Evolutionary conservation across 2,329 filamentous ascomycete species (phyloP).

Genomic region (Arthrobotrys sphaeroides): DNA sequence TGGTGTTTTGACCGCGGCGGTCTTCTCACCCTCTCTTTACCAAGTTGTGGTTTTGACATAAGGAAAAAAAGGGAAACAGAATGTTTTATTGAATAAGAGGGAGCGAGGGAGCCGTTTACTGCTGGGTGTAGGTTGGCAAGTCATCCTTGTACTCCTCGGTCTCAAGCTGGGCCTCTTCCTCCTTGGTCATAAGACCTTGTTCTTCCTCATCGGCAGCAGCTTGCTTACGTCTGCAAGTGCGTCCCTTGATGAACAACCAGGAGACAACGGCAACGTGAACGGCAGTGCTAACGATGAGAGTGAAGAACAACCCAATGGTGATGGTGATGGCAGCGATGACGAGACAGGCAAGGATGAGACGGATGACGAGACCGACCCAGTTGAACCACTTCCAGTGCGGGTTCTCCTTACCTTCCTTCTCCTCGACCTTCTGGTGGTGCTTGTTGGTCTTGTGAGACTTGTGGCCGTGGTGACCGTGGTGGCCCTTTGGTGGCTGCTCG

Average conservation of each 20-base stretch:
- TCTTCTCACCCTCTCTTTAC: neutral
- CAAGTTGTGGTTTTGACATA: slow-evolving; percentile 2
- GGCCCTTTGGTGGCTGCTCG: slow-evolving; percentile 16
- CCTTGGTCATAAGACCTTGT: slow-evolving; percentile 46
- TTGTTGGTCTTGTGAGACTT: neutral
- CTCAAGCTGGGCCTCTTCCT: slow-evolving; percentile 33
- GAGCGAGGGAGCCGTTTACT: slow-evolving; percentile 8
- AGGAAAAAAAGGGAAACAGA: neutral
- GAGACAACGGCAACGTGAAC: slow-evolving; percentile 34
- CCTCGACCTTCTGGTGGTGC: slow-evolving; percentile 21
- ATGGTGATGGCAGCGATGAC: slow-evolving; percentile 53
- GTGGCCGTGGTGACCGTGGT: slow-evolving; percentile 12
- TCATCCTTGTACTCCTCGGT: slow-evolving; percentile 33
- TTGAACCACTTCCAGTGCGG: slow-evolving; percentile 47
- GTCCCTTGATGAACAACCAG: slow-evolving; percentile 39
- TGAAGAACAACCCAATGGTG: slow-evolving; percentile 51
- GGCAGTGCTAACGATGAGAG: slow-evolving; percentile 42
- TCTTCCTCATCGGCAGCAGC: slow-evolving; percentile 34
- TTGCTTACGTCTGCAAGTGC: slow-evolving; percentile 16
- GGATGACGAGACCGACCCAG: slow-evolving; percentile 44
- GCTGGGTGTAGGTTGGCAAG: slow-evolving; percentile 42
- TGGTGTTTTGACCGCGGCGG: neutral
- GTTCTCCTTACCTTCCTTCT: neutral
- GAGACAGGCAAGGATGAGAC: slow-evolving; percentile 49
- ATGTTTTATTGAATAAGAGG: neutral